These are phyloP conservation scores for Lentinus brumalis DNA, from an alignment of 768 basidiomycete species.

Conservation along the genomic window DNA sequence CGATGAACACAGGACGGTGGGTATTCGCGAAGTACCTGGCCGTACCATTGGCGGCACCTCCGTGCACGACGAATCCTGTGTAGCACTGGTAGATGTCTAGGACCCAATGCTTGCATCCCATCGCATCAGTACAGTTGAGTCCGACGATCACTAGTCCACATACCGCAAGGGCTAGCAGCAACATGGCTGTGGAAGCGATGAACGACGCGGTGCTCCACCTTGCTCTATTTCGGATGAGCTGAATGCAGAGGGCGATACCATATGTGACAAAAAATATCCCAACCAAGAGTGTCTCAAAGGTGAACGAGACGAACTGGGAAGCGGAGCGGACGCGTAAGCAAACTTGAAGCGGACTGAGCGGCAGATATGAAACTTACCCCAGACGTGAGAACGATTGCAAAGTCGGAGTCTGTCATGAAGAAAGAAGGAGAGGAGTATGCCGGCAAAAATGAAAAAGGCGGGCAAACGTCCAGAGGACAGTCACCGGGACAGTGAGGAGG, in stretches of 20 bases:
- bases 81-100: neutral
- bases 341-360: neutral
- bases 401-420: neutral
- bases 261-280: neutral
- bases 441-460: neutral
- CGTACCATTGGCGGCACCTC: neutral
- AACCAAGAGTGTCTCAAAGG: neutral
- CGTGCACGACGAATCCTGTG: neutral
- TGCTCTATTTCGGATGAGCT: neutral
- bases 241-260: neutral
- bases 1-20: neutral
- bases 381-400: neutral
- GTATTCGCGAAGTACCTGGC: neutral
- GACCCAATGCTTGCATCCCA: neutral
- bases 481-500: neutral
- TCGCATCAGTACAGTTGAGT: neutral
- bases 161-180: neutral
- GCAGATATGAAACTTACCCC: neutral
- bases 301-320: neutral
- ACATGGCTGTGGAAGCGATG: neutral
- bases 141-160: neutral
- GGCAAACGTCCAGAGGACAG: neutral
- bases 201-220: neutral
- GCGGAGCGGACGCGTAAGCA: neutral
- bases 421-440: neutral